phyloP scores from a whole-genome alignment of 345 rosid species.

The Gossypium turneri region DNA sequence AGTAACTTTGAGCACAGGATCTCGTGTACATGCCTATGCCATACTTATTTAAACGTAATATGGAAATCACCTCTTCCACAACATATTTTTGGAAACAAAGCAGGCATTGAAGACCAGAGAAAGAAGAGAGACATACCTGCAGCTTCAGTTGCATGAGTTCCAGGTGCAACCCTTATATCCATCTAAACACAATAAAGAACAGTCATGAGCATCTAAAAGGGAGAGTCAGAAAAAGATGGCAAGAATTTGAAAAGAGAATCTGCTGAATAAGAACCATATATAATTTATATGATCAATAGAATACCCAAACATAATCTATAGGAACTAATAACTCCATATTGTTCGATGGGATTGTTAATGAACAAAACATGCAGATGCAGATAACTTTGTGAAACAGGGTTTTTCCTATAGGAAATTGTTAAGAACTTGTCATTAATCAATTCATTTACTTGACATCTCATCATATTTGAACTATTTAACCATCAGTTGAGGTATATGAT shows the following conservation, averaged over 20 bases:
- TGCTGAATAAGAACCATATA: not conserved
- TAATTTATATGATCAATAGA: not conserved
- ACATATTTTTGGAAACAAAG: not conserved
- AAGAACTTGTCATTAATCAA: not conserved
- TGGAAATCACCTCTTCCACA: not conserved
- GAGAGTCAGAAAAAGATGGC: not conserved
- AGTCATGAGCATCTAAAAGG: not conserved
- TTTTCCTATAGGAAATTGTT: not conserved
- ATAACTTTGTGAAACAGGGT: not conserved
- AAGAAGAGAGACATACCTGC: conserved; percentile 44
- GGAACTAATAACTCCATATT: not conserved
- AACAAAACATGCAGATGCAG: not conserved
- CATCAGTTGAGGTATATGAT: not conserved
- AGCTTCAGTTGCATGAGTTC: conserved; percentile 91
- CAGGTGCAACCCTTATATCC: conserved; percentile 90
- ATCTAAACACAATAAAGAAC: conserved; percentile 42
- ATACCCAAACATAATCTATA: not conserved
- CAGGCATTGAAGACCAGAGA: not conserved
- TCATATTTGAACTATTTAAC: conserved; percentile 9
- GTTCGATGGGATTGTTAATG: not conserved
- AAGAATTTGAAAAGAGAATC: not conserved
- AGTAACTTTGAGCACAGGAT: not conserved
- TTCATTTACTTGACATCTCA: not conserved
- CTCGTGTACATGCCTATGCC: not conserved
- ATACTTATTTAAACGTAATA: not conserved